Conservation (phyloP, 192 early-diverging fungal genomes). For the Gryganskiella cystojenkinii region DNA sequence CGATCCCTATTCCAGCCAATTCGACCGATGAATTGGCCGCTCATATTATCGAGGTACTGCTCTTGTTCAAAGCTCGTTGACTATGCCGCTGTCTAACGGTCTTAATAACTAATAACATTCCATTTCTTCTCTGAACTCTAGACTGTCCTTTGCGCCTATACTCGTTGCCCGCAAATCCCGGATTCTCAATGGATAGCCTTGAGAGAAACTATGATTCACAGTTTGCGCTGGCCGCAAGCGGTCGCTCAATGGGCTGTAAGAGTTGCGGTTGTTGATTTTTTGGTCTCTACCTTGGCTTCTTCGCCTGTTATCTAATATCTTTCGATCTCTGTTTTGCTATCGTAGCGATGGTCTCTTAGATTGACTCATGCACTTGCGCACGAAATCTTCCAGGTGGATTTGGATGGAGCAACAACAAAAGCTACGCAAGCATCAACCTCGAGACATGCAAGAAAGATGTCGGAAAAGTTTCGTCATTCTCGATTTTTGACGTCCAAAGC, state of each 20-base stretch:
- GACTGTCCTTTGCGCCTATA: conserved; percentile 75
- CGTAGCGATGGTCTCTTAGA: conserved; percentile 72
- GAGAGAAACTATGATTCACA: conserved; percentile 54
- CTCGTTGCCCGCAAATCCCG: conserved; percentile 64
- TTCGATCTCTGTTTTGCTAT: too few species aligned
- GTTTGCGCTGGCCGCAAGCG: conserved; percentile 67
- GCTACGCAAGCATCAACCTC: conserved; percentile 5
- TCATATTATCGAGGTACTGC: conserved; percentile 69
- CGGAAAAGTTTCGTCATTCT: conserved; percentile 46
- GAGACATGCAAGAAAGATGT: conserved; percentile 44
- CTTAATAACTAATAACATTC: not conserved
- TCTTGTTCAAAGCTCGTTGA: not conserved
- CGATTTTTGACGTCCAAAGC: conserved; percentile 27
- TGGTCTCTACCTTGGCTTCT: too few species aligned
- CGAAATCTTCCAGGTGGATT: conserved; percentile 70
- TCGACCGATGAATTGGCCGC: conserved; percentile 72
- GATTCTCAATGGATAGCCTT: conserved; percentile 69
- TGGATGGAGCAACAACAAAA: conserved; percentile 52
- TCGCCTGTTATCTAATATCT: too few species aligned
- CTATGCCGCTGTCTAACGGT: not conserved
- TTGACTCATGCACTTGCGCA: conserved; percentile 69
- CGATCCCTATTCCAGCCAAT: conserved; percentile 41
- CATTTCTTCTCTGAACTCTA: conserved; percentile 18
- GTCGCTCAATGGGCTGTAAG: conserved; percentile 77
- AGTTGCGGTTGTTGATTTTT: not conserved